phyloP scores from a whole-genome alignment of 805 yeast genomes.

The Kluyveromyces lactis region DNA sequence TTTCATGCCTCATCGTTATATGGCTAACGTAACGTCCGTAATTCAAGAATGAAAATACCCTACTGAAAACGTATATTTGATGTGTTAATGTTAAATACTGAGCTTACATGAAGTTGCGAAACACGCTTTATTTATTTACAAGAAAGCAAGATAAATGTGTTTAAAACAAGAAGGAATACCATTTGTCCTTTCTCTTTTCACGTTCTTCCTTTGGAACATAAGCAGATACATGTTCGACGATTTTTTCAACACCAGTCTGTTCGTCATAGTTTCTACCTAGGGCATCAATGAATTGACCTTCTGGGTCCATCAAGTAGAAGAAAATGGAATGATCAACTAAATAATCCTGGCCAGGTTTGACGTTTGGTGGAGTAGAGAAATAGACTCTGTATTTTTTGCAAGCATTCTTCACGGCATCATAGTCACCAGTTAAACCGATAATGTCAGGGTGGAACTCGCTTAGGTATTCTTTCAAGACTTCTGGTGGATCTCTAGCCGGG shows the following conservation, averaged over 20 bases:
- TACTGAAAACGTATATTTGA: too few relatives aligned
- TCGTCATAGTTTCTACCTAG: slow-evolving; percentile 87
- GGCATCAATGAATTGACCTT: slow-evolving; percentile 91
- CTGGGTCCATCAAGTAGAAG: slow-evolving; percentile 97
- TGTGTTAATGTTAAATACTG: too few relatives aligned
- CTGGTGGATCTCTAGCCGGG: slow-evolving; percentile 90
- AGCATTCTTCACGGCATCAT: slow-evolving; percentile 71
- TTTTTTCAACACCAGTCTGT: slow-evolving; percentile 65
- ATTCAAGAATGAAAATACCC: too few relatives aligned
- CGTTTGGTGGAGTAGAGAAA: slow-evolving; percentile 92
- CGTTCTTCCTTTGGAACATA: slow-evolving; percentile 68
- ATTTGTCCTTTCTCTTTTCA: slow-evolving; percentile 51
- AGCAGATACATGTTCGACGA: slow-evolving; percentile 64
- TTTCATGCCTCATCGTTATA: background rate
- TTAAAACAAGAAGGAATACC: slow-evolving; percentile 36
- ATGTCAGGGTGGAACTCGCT: slow-evolving; percentile 85
- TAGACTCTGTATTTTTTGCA: slow-evolving; percentile 92
- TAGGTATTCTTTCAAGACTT: slow-evolving; percentile 72
- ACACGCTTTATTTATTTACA: slow-evolving; percentile 5
- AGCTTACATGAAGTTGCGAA: too few relatives aligned
- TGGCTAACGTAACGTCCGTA: too few relatives aligned
- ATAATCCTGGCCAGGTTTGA: slow-evolving; percentile 93
- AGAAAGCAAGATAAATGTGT: slow-evolving; percentile 2
- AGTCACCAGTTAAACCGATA: slow-evolving; percentile 85
- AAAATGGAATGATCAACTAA: slow-evolving; percentile 95